A percentile compares a stretch with the other conserved stretches of the same genome.
Conservation (phyloP, 768 basidiomycete species). For the Boletus rubropictus region DNA sequence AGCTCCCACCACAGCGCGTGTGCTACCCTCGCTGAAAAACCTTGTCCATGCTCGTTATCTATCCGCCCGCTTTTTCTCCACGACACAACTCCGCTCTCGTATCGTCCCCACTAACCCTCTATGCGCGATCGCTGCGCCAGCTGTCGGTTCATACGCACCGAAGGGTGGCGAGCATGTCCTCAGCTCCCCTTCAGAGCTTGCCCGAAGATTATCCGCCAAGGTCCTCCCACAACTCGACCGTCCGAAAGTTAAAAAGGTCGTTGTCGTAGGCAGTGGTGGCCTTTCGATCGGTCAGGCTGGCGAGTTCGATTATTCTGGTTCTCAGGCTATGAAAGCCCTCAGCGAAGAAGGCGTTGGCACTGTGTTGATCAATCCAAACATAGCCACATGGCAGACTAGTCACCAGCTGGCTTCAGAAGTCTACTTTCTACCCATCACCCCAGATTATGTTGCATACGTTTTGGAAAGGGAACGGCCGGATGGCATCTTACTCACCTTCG, state of each 20-base stretch:
- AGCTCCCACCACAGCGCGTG: slow-evolving; percentile 10
- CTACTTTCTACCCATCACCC: slow-evolving; percentile 94
- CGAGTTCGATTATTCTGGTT: slow-evolving; percentile 99
- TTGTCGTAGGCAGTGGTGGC: slow-evolving; percentile 95
- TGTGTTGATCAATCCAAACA: slow-evolving; percentile 97
- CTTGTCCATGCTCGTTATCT: slow-evolving; percentile 18
- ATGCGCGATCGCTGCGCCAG: slow-evolving; percentile 67
- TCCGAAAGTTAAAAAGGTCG: slow-evolving; percentile 88
- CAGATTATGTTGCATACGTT: slow-evolving; percentile 98
- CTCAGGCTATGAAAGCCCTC: slow-evolving; percentile 96
- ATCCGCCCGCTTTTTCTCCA: slow-evolving; percentile 46
- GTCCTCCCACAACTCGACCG: slow-evolving; percentile 89
- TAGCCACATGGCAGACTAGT: slow-evolving; percentile 98
- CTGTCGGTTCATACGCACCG: slow-evolving; percentile 62
- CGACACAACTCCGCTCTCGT: slow-evolving; percentile 33
- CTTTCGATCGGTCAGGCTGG: slow-evolving; percentile 97
- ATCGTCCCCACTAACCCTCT: slow-evolving; percentile 47
- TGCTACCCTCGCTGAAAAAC: slow-evolving; percentile 13
- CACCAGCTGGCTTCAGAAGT: slow-evolving; percentile 95
- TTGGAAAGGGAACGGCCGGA: slow-evolving; percentile 98
- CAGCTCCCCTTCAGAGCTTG: slow-evolving; percentile 92
- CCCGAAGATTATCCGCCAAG: slow-evolving; percentile 87
- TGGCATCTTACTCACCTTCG: slow-evolving; percentile 94
- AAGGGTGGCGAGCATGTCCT: slow-evolving; percentile 70
- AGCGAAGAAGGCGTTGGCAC: slow-evolving; percentile 92